Percentiles rank a stretch among this genome's conserved stretches.
These are phyloP conservation scores for Inga oerstediana DNA, from an alignment of 306 rosid genomes.

Conservation along the genomic window DNA sequence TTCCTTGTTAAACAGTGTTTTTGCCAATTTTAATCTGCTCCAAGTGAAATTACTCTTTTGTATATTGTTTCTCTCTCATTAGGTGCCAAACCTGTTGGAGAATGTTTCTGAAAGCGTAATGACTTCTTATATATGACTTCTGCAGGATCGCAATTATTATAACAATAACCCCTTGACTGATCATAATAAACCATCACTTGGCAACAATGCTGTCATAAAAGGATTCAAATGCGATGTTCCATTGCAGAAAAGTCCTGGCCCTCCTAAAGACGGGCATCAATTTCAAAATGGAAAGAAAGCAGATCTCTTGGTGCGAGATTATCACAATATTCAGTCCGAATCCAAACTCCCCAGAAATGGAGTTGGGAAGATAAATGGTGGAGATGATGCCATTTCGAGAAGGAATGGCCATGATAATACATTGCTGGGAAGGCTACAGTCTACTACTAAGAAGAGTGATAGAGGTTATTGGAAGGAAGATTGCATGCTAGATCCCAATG, in stretches of 20 bases:
- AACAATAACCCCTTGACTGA: constrained; percentile 38
- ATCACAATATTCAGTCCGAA: constrained; percentile 41
- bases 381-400: constrained; percentile 45
- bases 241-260: constrained; percentile 35
- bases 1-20: not conserved
- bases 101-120: constrained; percentile 15
- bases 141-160: constrained; percentile 62
- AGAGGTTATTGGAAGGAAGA: constrained; percentile 46
- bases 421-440: constrained; percentile 49
- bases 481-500: constrained; percentile 45
- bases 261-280: constrained; percentile 40
- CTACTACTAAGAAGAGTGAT: constrained; percentile 46
- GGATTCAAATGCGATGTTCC: constrained; percentile 48
- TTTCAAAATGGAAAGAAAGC: constrained; percentile 49
- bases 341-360: constrained; percentile 49
- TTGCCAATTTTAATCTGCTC: constrained; percentile 1
- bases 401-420: constrained; percentile 41
- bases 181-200: constrained; percentile 38
- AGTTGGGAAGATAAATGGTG: constrained; percentile 38
- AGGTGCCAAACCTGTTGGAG: constrained; percentile 10
- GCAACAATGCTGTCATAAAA: constrained; percentile 43
- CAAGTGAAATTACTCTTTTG: not conserved
- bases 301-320: constrained; percentile 47
- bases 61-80: constrained; percentile 8
- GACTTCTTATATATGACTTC: constrained; percentile 26